phyloP scores from a whole-genome alignment of 192 early-diverging fungal species.

The Linnemannia zychae region DNA sequence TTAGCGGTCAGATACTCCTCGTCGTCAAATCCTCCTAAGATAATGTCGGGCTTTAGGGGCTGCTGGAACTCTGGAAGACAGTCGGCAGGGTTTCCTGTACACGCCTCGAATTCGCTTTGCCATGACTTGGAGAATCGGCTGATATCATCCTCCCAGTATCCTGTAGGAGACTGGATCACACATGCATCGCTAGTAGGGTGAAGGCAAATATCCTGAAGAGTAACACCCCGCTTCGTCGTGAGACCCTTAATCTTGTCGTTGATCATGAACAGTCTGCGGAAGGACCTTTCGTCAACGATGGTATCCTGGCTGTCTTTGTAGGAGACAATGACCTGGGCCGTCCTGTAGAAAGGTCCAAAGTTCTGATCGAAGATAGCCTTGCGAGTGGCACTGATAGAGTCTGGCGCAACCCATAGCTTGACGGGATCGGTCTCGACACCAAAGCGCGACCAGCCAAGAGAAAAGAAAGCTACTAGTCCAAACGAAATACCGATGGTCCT shows the following conservation, averaged over 20 bases:
- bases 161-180: conserved; percentile 73
- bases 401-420: conserved; percentile 72
- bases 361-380: conserved; percentile 73
- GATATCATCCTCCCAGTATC: conserved; percentile 72
- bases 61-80: conserved; percentile 75
- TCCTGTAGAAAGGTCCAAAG: conserved; percentile 78
- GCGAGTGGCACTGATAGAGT: conserved; percentile 62
- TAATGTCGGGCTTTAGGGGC: conserved; percentile 71
- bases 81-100: conserved; percentile 59
- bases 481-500: conserved; percentile 58
- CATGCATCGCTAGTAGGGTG: conserved; percentile 72
- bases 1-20: conserved; percentile 59
- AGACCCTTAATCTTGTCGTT: conserved; percentile 62
- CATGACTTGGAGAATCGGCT: conserved; percentile 58
- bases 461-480: conserved; percentile 62
- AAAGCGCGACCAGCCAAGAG: conserved; percentile 70
- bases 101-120: conserved; percentile 59
- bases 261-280: conserved; percentile 64
- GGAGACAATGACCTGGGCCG: conserved; percentile 70
- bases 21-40: conserved; percentile 66
- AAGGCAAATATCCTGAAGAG: conserved; percentile 69
- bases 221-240: conserved; percentile 47
- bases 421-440: conserved; percentile 69
- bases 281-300: conserved; percentile 57
- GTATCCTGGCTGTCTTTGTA: conserved; percentile 46